Evolutionary conservation across 2,329 filamentous ascomycete species (phyloP).

Genomic region (Dothistroma septosporum): DNA sequence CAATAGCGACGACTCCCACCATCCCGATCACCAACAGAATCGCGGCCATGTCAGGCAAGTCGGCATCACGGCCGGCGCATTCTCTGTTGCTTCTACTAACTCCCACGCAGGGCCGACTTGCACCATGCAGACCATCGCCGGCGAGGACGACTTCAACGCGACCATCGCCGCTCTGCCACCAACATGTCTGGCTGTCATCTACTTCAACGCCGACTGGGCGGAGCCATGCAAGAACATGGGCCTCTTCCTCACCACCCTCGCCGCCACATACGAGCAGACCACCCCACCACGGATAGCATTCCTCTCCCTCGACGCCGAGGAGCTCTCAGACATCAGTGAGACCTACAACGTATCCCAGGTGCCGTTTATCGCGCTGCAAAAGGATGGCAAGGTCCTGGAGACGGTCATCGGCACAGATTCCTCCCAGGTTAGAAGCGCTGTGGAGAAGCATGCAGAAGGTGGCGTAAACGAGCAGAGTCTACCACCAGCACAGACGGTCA

Average conservation of each 20-base stretch:
- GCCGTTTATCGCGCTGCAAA: conserved; percentile 81
- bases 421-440: conserved; percentile 74
- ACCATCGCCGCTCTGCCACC: conserved; percentile 63
- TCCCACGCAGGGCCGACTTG: conserved; percentile 21
- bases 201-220: conserved; percentile 96
- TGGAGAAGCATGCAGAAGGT: conserved; percentile 70
- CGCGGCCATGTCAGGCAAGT: conserved; percentile 5
- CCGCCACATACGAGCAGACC: conserved; percentile 73
- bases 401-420: conserved; percentile 88
- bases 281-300: conserved; percentile 68
- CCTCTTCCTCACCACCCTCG: conserved; percentile 78
- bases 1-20: conserved; percentile 2
- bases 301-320: conserved; percentile 90
- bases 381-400: conserved; percentile 71
- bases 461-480: conserved; percentile 36
- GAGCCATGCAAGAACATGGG: conserved; percentile 94
- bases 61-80: not conserved
- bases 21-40: conserved; percentile 7
- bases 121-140: conserved; percentile 70
- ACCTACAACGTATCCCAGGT: conserved; percentile 91
- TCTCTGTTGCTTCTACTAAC: not conserved
- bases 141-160: conserved; percentile 67
- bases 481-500: conserved; percentile 40
- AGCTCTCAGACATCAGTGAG: conserved; percentile 86
- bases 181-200: conserved; percentile 74